Evolutionary conservation across 2,329 filamentous ascomycete species (phyloP).

Genomic region (Sphaerulina musiva): DNA sequence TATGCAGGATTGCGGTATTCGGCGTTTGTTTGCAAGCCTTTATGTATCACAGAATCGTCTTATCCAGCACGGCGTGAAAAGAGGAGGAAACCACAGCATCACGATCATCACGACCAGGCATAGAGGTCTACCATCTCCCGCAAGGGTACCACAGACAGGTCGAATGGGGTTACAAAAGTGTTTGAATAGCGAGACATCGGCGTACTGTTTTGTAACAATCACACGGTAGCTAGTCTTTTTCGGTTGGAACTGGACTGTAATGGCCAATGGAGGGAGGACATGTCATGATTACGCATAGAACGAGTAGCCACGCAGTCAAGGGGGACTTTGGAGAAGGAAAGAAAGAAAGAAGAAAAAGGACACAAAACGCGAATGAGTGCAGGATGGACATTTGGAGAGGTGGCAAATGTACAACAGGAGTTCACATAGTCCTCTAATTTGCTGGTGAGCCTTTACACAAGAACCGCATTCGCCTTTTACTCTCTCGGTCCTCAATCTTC

Average conservation of each 20-base stretch:
- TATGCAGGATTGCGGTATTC: slow-evolving; percentile 8
- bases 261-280: neutral
- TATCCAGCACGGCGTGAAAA: neutral
- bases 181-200: slow-evolving; percentile 1
- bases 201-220: slow-evolving; percentile 3
- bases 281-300: too few species aligned
- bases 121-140: slow-evolving; percentile 3
- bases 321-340: too few species aligned
- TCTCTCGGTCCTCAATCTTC: too few species aligned
- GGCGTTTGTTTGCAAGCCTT: neutral
- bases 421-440: too few species aligned
- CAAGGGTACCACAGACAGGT: slow-evolving; percentile 1
- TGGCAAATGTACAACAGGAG: too few species aligned
- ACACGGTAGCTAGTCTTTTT: slow-evolving; percentile 12
- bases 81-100: slow-evolving; percentile 1
- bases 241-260: neutral
- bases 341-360: too few species aligned
- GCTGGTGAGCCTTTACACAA: too few species aligned
- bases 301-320: too few species aligned
- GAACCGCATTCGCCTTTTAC: too few species aligned
- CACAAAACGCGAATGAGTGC: too few species aligned
- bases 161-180: neutral
- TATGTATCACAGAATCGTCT: neutral
- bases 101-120: slow-evolving; percentile 1
- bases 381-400: too few species aligned